Conservation (phyloP, 1,284 basidiomycete species). For the Trichosporon faecale region DNA sequence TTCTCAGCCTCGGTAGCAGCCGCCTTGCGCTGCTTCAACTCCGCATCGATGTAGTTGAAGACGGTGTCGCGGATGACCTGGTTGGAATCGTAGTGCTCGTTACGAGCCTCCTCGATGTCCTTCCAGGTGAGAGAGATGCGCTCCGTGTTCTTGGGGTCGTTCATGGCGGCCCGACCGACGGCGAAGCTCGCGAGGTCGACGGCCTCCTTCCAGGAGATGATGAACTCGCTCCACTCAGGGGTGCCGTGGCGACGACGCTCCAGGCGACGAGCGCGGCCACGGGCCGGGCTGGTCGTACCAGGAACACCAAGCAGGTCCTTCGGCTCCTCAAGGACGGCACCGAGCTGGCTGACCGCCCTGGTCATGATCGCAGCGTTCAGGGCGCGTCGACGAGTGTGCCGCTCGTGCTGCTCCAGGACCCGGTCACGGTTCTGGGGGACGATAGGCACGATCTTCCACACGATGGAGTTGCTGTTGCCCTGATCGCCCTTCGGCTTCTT, state of each 20-base stretch:
- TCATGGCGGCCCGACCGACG: constrained; percentile 21
- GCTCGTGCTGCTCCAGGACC: constrained; percentile 59
- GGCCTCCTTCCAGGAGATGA: constrained; percentile 34
- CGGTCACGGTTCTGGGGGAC: constrained; percentile 64
- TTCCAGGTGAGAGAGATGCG: constrained; percentile 28
- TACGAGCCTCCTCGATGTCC: constrained; percentile 31
- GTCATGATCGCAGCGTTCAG: constrained; percentile 33
- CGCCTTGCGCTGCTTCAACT: constrained; percentile 18
- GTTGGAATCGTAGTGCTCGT: not conserved
- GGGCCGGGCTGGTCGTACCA: constrained; percentile 57
- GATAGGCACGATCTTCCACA: constrained; percentile 60
- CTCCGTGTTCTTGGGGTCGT: not conserved
- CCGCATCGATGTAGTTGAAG: constrained; percentile 14
- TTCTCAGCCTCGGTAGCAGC: not conserved
- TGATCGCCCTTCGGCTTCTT: constrained; percentile 19
- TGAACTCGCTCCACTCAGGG: constrained; percentile 29
- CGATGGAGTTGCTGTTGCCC: not conserved
- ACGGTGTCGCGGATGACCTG: constrained; percentile 5
- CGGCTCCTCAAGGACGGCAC: constrained; percentile 60
- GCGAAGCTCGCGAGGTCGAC: constrained; percentile 33
- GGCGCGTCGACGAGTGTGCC: constrained; percentile 60
- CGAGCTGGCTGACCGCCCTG: constrained; percentile 68
- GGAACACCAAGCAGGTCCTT: constrained; percentile 28
- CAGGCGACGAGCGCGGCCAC: constrained; percentile 65
- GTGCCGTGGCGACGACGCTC: constrained; percentile 65